Conservation (phyloP, 352 stramenopile genomes). For the Phytophthora palmivora region DNA sequence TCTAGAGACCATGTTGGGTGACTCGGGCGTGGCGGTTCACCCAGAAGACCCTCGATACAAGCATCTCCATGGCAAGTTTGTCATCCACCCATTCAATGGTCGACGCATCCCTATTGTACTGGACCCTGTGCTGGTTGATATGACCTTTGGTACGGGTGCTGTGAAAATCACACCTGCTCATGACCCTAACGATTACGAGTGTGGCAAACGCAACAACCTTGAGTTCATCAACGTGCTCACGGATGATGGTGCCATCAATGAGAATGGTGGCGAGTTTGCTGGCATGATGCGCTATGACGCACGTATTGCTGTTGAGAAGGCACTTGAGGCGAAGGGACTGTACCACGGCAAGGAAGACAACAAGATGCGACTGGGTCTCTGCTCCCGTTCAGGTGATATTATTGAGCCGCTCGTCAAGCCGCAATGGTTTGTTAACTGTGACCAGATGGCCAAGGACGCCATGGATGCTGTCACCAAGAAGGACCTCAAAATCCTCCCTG, state of each 20-base stretch:
- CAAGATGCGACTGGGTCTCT: conserved; percentile 98
- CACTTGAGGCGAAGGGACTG: conserved; percentile 94
- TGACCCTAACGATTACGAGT: conserved; percentile 99
- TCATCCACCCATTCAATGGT: conserved; percentile 98
- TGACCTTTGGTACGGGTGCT: conserved; percentile 97
- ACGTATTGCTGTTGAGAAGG: conserved; percentile 90
- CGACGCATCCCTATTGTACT: conserved; percentile 97
- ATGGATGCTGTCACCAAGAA: conserved; percentile 86
- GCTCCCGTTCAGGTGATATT: conserved; percentile 98
- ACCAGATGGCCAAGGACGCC: conserved; percentile 86
- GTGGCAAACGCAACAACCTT: conserved; percentile 96
- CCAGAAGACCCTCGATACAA: conserved; percentile 98
- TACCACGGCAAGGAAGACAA: conserved; percentile 98
- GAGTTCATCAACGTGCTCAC: conserved; percentile 98
- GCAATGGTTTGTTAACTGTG: conserved; percentile 97
- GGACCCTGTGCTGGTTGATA: conserved; percentile 97
- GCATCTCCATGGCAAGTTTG: conserved; percentile 98
- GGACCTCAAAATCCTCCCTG: conserved; percentile 82
- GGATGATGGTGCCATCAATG: conserved; percentile 97
- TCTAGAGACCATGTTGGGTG: conserved; percentile 99
- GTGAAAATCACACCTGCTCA: conserved; percentile 99
- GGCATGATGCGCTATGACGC: conserved; percentile 92
- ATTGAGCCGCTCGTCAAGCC: conserved; percentile 99
- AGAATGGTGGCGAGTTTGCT: conserved; percentile 89
- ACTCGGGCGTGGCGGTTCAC: conserved; percentile 98